A percentile compares a stretch with the other conserved stretches of the same genome.
Evolutionary conservation across 2,329 filamentous ascomycete species (phyloP).

Genomic region (Nemania serpens): DNA sequence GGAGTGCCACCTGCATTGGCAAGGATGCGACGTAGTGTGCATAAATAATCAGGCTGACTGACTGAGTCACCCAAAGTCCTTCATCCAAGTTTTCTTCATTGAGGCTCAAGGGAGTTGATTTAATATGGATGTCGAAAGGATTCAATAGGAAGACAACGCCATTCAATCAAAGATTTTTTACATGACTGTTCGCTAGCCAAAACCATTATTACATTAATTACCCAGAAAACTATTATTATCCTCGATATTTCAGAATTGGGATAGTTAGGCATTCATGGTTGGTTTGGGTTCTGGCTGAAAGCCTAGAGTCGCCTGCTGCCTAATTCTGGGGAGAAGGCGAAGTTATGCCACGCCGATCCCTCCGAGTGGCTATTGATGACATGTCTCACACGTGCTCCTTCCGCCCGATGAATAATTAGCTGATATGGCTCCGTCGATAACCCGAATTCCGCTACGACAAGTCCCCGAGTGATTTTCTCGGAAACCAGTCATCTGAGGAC

Average conservation of each 20-base stretch:
- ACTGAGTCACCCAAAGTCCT: conserved; percentile 2
- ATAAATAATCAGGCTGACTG: conserved; percentile 19
- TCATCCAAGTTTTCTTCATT: background rate
- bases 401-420: conserved; percentile 10
- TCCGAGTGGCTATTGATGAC: background rate
- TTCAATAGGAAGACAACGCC: background rate
- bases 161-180: background rate
- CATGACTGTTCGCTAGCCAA: background rate
- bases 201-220: background rate
- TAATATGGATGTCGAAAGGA: background rate
- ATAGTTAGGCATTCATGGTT: background rate
- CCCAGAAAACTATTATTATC: no score
- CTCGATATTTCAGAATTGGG: background rate
- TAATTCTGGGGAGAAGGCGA: conserved; percentile 8
- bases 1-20: background rate
- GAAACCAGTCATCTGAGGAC: background rate
- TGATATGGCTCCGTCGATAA: conserved; percentile 7
- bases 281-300: conserved; percentile 16
- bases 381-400: conserved; percentile 15
- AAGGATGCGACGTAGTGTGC: conserved; percentile 3
- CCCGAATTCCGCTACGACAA: conserved; percentile 15
- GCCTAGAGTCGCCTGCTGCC: conserved; percentile 16
- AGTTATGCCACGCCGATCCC: conserved; percentile 8
- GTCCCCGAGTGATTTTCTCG: background rate
- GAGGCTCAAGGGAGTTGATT: background rate